phyloP scores from a whole-genome alignment of 148 eudicot species.

The Agrostemma githago region DNA sequence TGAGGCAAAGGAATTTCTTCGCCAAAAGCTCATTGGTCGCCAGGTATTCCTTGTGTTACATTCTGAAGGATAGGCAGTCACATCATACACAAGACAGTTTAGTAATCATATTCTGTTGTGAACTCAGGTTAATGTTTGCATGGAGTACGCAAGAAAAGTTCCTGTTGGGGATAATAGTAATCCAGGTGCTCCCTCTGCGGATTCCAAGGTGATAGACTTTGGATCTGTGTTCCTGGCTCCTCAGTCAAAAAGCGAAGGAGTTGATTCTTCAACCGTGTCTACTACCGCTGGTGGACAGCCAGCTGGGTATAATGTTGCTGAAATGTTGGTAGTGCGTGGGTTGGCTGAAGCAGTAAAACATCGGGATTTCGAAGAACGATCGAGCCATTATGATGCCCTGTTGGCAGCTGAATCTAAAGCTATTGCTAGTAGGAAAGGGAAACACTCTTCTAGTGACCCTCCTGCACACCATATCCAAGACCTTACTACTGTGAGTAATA shows the following conservation, averaged over 20 bases:
- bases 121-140: slow-evolving; percentile 80
- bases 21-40: slow-evolving; percentile 75
- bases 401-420: slow-evolving; percentile 86
- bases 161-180: slow-evolving; percentile 41
- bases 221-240: slow-evolving; percentile 75
- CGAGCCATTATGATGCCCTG: slow-evolving; percentile 82
- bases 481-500: slow-evolving; percentile 61
- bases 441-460: slow-evolving; percentile 67
- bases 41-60: slow-evolving; percentile 42
- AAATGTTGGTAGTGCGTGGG: slow-evolving; percentile 79
- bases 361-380: slow-evolving; percentile 86
- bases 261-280: slow-evolving; percentile 35
- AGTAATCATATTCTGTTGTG: slow-evolving; percentile 7
- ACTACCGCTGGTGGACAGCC: slow-evolving; percentile 48
- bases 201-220: slow-evolving; percentile 76
- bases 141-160: slow-evolving; percentile 92
- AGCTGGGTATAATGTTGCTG: slow-evolving; percentile 71
- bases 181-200: slow-evolving; percentile 38
- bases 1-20: slow-evolving; percentile 86
- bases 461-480: slow-evolving; percentile 67
- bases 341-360: slow-evolving; percentile 68
- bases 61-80: slow-evolving; percentile 5
- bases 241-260: slow-evolving; percentile 60
- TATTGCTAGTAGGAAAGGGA: slow-evolving; percentile 57
- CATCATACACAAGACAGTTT: slow-evolving; percentile 11